Evolutionary conservation across 306 rosid species (phyloP), one percentile per base, ranked within the genome.

Genomic region (Acacia confusa): DNA sequence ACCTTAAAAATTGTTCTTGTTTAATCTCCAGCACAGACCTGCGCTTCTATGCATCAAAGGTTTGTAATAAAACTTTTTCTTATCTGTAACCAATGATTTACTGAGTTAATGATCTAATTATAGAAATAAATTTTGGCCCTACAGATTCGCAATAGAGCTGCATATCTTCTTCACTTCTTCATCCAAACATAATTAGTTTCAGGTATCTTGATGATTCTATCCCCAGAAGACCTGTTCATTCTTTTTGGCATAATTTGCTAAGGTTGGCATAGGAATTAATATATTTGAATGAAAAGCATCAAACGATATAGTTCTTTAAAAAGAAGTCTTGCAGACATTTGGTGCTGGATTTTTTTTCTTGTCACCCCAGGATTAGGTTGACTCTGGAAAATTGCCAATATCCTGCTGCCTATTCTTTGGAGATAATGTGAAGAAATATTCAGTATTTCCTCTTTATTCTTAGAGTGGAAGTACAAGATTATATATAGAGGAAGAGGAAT

Each of bases 71-170:
- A 70, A 55, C 66, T 52, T 8, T 20, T 61, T 84, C 38, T 60
- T 78, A 75, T 44, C n/a, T 77, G 28, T 68, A 25, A 53, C 44
- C 14, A 44, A 36, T 70, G 79, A n/a, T 30, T 65, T 74, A 11
- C 34, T 25, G 7, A 48, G 20, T 78, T 70, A 3, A 6, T 30
- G 36, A 50, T 72, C 82, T 73, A 76, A 75, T 38, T 76, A 10
- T 34, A n/a, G 22, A 74, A 66, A 4, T 67, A 68, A n/a, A 34
- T 57, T 74, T 63, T 28, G 36, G 44, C 55, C 13, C 76, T 84
- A 60, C 97, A 95, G 99, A 92, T 93, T 82, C 97, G 99, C 27
- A 88, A 89, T 61, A 88, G 86, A 78, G 99, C 99, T 48, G 85
- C 97, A 50, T 93, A 88, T 83, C 91, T 93, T 71, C 87, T 90